Conservation (phyloP, 169 alveolate species). For the Cryptosporidium felis region DNA sequence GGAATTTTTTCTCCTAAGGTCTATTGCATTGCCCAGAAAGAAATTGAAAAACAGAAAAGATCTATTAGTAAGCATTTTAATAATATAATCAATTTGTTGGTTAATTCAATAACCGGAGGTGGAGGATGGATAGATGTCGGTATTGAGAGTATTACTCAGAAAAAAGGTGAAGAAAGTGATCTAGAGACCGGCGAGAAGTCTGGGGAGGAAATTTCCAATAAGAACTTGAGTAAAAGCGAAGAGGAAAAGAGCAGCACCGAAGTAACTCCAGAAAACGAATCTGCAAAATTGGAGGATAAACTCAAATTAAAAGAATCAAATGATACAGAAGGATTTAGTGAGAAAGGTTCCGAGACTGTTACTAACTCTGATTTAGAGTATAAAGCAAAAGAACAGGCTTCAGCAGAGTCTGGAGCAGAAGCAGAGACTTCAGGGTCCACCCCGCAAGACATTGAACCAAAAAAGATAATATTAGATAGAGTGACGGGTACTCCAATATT, state of each 20-base stretch:
- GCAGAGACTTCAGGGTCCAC: neutral
- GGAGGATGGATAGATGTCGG: slow-evolving; percentile 31
- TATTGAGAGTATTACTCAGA: slow-evolving; percentile 11
- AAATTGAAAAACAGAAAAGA: slow-evolving; percentile 21
- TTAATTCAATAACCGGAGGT: slow-evolving; percentile 52
- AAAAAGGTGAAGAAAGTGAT: neutral
- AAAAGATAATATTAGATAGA: slow-evolving; percentile 20
- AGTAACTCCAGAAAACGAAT: neutral
- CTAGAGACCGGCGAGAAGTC: neutral
- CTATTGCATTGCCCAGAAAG: slow-evolving; percentile 49
- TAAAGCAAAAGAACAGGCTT: no score
- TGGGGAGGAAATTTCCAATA: neutral
- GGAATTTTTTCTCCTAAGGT: slow-evolving; percentile 57
- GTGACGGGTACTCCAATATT: slow-evolving; percentile 58
- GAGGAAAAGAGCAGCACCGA: neutral
- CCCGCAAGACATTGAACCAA: neutral
- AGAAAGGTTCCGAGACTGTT: no score
- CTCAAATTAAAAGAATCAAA: neutral
- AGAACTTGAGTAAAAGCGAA: neutral
- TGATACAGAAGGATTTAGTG: neutral
- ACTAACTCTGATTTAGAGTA: no score
- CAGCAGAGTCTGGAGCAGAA: neutral
- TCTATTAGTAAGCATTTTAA: slow-evolving; percentile 44
- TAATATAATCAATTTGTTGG: slow-evolving; percentile 24
- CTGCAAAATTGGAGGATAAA: neutral